A percentile compares a stretch with the other conserved stretches of the same genome.
Conservation (phyloP, 75 land plant genomes). For the Sequoiadendron giganteum region DNA sequence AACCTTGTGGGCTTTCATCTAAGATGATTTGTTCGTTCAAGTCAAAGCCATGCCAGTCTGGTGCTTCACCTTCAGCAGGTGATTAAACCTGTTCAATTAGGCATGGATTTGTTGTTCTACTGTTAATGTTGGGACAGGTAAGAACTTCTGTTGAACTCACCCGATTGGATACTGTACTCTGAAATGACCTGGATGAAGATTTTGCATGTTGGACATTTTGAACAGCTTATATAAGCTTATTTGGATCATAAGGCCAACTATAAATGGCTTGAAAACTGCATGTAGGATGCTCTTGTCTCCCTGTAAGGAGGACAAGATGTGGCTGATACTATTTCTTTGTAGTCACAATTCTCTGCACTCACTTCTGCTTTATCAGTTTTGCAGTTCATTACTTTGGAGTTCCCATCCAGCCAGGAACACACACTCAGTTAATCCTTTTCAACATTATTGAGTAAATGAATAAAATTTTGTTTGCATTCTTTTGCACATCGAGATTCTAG, state of each 20-base stretch:
- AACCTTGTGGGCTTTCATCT: constrained; percentile 30
- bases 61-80: background rate
- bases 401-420: background rate
- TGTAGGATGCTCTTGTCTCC: background rate
- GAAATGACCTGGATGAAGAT: too few relatives aligned
- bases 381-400: background rate
- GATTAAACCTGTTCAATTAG: background rate
- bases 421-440: background rate
- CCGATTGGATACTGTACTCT: too few relatives aligned
- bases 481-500: background rate
- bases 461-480: background rate
- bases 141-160: too few relatives aligned
- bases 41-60: constrained; percentile 26
- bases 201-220: too few relatives aligned
- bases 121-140: too few relatives aligned
- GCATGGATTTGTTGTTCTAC: too few relatives aligned
- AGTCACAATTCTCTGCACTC: background rate
- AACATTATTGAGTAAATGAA: too few relatives aligned
- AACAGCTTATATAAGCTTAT: too few relatives aligned
- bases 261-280: background rate
- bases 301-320: background rate
- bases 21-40: constrained; percentile 32
- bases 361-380: background rate
- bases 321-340: background rate
- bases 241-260: background rate